Evolutionary conservation across 805 yeast species (phyloP).

Genomic region (Wickerhamomyces xylosicus): DNA sequence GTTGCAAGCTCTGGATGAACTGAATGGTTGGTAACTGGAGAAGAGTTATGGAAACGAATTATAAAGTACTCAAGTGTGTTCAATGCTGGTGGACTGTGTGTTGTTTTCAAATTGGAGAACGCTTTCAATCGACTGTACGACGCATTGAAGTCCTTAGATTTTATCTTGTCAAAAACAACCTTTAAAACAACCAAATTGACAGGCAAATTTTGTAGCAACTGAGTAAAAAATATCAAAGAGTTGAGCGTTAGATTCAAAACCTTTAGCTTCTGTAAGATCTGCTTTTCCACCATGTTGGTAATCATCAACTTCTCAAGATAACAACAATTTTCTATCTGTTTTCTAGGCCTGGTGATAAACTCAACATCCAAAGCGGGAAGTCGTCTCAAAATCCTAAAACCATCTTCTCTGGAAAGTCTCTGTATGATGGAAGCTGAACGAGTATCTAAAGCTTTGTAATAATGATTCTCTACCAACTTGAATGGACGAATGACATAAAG

Average conservation of each 20-base stretch:
- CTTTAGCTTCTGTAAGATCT: conserved; percentile 10
- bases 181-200: conserved; percentile 4
- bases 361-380: conserved; percentile 4
- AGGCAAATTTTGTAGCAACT: conserved; percentile 4
- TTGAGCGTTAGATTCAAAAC: conserved; percentile 2
- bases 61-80: conserved; percentile 6
- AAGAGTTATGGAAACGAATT: conserved; percentile 3
- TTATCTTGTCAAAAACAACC: background rate
- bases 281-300: background rate
- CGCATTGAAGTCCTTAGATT: background rate
- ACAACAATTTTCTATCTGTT: background rate
- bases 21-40: conserved; percentile 1
- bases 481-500: background rate
- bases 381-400: background rate
- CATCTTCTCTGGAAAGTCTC: background rate
- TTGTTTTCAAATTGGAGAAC: background rate
- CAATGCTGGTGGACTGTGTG: background rate
- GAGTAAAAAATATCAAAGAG: conserved; percentile 1
- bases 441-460: background rate
- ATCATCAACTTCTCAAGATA: background rate
- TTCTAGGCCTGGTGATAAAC: conserved; percentile 1
- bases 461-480: background rate
- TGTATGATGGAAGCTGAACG: background rate
- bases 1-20: conserved; percentile 8
- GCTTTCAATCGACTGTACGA: background rate